Evolutionary conservation across 495 filamentous ascomycete species (phyloP).

Genomic region (Xylaria cubensis): DNA sequence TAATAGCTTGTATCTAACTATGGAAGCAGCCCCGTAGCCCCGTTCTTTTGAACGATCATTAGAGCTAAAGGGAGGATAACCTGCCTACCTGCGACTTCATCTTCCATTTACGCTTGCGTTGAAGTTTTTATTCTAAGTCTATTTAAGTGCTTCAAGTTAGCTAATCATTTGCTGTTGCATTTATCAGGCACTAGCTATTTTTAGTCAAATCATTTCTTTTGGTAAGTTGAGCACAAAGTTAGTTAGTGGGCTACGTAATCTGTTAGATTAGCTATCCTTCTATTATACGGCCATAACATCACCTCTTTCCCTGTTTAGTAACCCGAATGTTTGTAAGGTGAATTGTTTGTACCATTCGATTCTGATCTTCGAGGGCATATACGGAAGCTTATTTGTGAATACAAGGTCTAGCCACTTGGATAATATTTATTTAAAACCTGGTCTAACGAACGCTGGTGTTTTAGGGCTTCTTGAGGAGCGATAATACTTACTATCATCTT

Average conservation of each 20-base stretch:
- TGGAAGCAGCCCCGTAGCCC: too few species aligned
- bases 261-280: background rate
- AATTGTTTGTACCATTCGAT: background rate
- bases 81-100: background rate
- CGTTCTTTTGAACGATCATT: too few species aligned
- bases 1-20: too few species aligned
- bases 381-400: background rate
- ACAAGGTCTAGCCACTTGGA: background rate
- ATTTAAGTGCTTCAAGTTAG: too few species aligned
- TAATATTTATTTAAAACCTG: background rate
- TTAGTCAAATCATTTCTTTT: too few species aligned
- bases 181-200: too few species aligned
- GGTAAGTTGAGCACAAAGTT: too few species aligned
- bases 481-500: background rate
- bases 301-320: background rate
- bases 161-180: too few species aligned
- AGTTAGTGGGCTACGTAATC: too few species aligned
- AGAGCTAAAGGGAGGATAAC: too few species aligned
- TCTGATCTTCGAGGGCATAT: background rate
- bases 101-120: background rate
- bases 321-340: background rate
- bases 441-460: background rate
- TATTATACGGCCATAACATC: background rate
- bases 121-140: background rate
- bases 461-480: background rate